These are phyloP conservation scores for Sistotremastrum niveocremeum DNA, from an alignment of 768 basidiomycete genomes.

Conservation along the genomic window DNA sequence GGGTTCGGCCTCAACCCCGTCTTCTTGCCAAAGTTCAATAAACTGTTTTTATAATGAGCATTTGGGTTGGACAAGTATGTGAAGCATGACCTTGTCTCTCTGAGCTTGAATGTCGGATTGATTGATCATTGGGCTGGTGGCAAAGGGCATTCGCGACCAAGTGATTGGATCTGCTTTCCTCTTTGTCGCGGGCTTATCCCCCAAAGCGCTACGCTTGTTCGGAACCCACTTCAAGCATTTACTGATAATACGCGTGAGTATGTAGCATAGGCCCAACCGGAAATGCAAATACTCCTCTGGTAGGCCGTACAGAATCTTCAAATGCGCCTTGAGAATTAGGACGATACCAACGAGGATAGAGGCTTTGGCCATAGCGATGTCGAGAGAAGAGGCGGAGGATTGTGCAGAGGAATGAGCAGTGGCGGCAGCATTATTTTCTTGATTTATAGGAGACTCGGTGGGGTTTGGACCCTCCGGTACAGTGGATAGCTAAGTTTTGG, in stretches of 20 bases:
- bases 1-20: conserved; percentile 57
- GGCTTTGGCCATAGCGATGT: conserved; percentile 12
- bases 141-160: conserved; percentile 67
- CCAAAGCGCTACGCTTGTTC: conserved; percentile 81
- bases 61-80: conserved; percentile 5
- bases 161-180: conserved; percentile 48
- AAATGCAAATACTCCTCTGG: conserved; percentile 70
- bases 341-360: conserved; percentile 75
- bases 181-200: conserved; percentile 66
- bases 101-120: conserved; percentile 50
- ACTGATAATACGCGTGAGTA: conserved; percentile 24
- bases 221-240: conserved; percentile 84
- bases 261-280: not conserved
- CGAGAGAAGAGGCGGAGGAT: too few relatives aligned
- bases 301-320: conserved; percentile 72
- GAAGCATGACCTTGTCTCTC: conserved; percentile 40
- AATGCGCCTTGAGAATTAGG: conserved; percentile 75
- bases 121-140: conserved; percentile 42
- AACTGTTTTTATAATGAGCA: conserved; percentile 30
- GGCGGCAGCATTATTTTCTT: too few relatives aligned
- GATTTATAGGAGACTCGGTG: too few relatives aligned
- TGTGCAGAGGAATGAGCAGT: too few relatives aligned
- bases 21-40: conserved; percentile 70
- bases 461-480: too few relatives aligned
- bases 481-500: too few relatives aligned